Evolutionary conservation across 805 yeast species (phyloP), one percentile per base, ranked within the genome.

Genomic region (Kluyveromyces nonfermentans): DNA sequence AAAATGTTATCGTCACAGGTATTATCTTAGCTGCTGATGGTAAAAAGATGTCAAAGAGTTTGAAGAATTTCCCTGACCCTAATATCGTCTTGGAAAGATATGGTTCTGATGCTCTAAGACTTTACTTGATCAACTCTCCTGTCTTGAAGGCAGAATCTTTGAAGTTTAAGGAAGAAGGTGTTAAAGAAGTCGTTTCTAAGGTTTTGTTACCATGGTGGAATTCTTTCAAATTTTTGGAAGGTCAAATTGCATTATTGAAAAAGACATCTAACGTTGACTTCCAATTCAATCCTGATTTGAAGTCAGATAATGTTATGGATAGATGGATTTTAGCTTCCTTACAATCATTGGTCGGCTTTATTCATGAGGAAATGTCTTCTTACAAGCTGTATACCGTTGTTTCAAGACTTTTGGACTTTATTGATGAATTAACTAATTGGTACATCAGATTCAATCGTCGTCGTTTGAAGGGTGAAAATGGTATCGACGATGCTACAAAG

Each of bases 171-270:
- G 99, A 93, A 70, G 97, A 90, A 63, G 99, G 99, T 71, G 98
- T 93, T 35, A 87, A 88, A 60, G 99, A 93, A 68, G 95, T 93
- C 61, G 94, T 93, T 35, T 83, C 97, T 30, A 86, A 89, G 68
- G 98, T 93, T 36, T 71, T 90, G 60, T 74, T 93, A 59, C 99
- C 99, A 57, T 94, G 97, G 98, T 93, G 90, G 88, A 93, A 93
- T 72, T 85, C 97, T 25, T 90, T 73, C 76, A 93, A 90, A 68
- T 93, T 93, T 73, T 82, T 89, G 72, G 95, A 89, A 60, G 97
- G 93, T 54, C 95, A 94, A 58, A 84, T 89, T 52, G 85, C 86
- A 20, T 69, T 93, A 43, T 75, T 85, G 62, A 79, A 82, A 69
- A 93, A 90, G 71, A 77, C 79, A 43, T 75, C 82, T 40, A 75